Conservation (phyloP, 2,329 filamentous ascomycete species). For the Fusarium tanahbumbuense region DNA sequence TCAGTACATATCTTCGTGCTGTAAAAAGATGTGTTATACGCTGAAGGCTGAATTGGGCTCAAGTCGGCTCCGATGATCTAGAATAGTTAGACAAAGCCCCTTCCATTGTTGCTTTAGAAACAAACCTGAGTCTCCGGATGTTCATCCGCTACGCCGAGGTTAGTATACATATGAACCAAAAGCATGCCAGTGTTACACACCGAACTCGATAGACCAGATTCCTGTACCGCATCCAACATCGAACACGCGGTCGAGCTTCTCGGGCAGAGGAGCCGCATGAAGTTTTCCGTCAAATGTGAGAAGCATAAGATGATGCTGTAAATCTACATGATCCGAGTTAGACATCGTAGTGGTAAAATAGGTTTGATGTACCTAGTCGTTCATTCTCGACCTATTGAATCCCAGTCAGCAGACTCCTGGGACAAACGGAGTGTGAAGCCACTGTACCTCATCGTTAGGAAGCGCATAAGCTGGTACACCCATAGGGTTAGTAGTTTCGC, state of each 20-base stretch:
- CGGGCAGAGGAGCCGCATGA: neutral
- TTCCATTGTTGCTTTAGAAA: accelerated
- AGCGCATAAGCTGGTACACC: constrained; percentile 12
- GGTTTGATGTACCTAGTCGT: constrained; percentile 1
- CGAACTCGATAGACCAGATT: constrained; percentile 34
- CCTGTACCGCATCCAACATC: constrained; percentile 28
- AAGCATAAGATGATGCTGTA: constrained; percentile 21
- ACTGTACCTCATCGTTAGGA: constrained; percentile 27
- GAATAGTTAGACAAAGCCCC: neutral
- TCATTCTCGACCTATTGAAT: constrained; percentile 22
- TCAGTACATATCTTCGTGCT: neutral
- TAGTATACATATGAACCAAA: neutral
- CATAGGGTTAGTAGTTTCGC: neutral
- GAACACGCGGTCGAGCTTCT: neutral
- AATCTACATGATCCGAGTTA: too few species aligned
- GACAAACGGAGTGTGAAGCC: neutral
- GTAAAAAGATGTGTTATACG: neutral
- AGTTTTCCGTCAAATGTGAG: constrained; percentile 26
- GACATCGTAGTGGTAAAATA: too few species aligned
- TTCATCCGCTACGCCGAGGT: constrained; percentile 15
- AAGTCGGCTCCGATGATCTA: constrained; percentile 29
- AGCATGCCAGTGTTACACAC: neutral
- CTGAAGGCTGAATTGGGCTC: constrained; percentile 24
- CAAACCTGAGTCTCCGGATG: constrained; percentile 27
- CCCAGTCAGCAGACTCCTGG: neutral